These are phyloP conservation scores for Ceratocystis lukuohia DNA, from an alignment of 2,329 filamentous ascomycete genomes.

Conservation along the genomic window DNA sequence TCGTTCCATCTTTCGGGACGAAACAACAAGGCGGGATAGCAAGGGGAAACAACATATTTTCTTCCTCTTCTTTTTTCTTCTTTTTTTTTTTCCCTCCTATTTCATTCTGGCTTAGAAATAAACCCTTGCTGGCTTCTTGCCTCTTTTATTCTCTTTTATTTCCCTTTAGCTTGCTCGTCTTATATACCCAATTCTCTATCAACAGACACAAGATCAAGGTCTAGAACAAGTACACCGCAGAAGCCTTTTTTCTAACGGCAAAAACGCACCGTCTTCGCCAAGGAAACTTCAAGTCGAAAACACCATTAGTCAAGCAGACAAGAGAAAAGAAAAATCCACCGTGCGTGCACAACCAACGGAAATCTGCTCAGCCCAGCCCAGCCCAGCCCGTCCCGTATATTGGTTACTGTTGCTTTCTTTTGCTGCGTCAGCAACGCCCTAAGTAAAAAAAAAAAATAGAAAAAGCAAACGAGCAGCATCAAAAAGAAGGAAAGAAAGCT, in stretches of 20 bases:
- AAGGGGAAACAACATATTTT: neutral
- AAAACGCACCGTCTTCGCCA: neutral
- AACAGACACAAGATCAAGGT: no score
- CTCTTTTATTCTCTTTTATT: neutral
- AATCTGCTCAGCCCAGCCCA: neutral
- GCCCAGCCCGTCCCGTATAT: neutral
- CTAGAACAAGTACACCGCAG: no score
- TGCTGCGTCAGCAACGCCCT: neutral
- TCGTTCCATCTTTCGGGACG: neutral
- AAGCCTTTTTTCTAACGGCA: no score
- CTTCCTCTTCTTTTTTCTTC: neutral
- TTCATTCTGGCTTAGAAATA: neutral
- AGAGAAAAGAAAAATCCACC: neutral
- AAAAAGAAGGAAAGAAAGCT: neutral
- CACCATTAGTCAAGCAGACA: no score
- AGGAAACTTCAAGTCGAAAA: neutral
- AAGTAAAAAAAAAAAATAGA: neutral
- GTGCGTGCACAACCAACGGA: conserved; percentile 1
- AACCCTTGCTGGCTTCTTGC: neutral
- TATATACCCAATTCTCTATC: no score
- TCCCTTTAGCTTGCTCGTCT: neutral
- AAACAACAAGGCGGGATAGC: conserved; percentile 7
- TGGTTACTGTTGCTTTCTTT: neutral
- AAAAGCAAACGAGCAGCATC: neutral
- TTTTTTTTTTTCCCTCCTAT: neutral